Evolutionary conservation across 441 rosid species (phyloP).

Genomic region (Pelargonium myrrhifolium): DNA sequence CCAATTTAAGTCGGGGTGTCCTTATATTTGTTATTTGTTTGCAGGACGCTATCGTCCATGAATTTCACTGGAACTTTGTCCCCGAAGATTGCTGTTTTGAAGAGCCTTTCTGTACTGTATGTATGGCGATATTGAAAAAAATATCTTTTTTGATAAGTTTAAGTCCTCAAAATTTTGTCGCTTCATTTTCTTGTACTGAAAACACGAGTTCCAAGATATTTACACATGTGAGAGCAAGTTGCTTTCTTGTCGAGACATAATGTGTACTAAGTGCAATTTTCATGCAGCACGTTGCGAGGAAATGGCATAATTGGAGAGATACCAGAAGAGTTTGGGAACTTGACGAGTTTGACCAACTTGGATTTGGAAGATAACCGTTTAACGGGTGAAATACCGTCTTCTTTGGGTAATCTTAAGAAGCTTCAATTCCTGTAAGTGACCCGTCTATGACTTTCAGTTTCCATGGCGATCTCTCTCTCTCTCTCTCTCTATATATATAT

Average conservation of each 20-base stretch:
- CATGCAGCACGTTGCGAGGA: background rate
- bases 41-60: slow-evolving; percentile 88
- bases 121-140: background rate
- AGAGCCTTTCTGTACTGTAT: slow-evolving; percentile 43
- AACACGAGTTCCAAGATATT: background rate
- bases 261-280: background rate
- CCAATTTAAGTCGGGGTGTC: no score
- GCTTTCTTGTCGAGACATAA: background rate
- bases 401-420: slow-evolving; percentile 47
- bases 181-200: background rate
- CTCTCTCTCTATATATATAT: no score
- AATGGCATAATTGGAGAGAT: background rate
- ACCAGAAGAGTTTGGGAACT: slow-evolving; percentile 35
- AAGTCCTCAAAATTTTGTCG: no score
- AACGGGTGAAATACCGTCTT: slow-evolving; percentile 52
- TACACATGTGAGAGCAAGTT: background rate
- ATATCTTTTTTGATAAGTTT: no score
- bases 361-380: slow-evolving; percentile 79
- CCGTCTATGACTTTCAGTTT: background rate
- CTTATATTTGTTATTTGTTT: slow-evolving; percentile 9
- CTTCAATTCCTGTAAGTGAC: slow-evolving; percentile 69
- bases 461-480: background rate
- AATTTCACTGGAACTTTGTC: slow-evolving; percentile 85
- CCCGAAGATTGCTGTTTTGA: slow-evolving; percentile 81
- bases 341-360: slow-evolving; percentile 65